Evolutionary conservation across 1,139 yeast genomes (phyloP), one percentile per base, ranked within the genome.

Genomic region (Sugiyamaella pinicola): DNA sequence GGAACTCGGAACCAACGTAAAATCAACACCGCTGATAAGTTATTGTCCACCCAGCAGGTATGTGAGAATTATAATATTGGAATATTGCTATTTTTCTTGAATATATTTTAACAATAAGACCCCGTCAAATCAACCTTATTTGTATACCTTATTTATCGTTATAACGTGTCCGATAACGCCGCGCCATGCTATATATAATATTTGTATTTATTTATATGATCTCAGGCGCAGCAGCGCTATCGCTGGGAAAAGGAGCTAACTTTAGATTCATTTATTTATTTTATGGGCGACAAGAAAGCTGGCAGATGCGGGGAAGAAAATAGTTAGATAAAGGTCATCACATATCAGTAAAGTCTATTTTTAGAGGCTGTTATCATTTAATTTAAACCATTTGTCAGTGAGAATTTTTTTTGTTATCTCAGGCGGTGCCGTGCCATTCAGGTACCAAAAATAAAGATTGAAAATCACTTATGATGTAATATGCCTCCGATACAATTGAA

Each of bases 161-260:
- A 40, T 40, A 40, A 18, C 44, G 44, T 40, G 44, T 10, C 44
- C 13, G 34, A 26, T 40, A 40, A 28, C 33, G 44, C 44, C 44
- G 44, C 31, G 31, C 31, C 31, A n/a, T 26, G 31, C 31, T 26
- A 26, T 26, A 26, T 26, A 26, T 24, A 26, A 26, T 26, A 26
- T 9, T 4, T 4, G 12, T 26, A 17, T 22, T 13, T n/a, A n/a
- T 15, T 26, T 40, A 24, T n/a, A 24, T 17, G 33, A 3, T 29
- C 4, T 29, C 34, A 39, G 33, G 43, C 43, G 43, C 9, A 7
- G 31, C 31, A 9, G 31, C 9, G 8, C 31, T 7, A 4, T n/a
- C 12, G 3, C 9, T 10, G 31, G 31, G 31, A 10, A 10, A n/a
- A 26, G 12, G 17, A n/a, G 35, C 35, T 12, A 5, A 29, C 13